A percentile compares a stretch with the other conserved stretches of the same genome.
These are phyloP conservation scores for Leishmania martiniquensis DNA, from an alignment of 208 protist species.

Conservation along the genomic window DNA sequence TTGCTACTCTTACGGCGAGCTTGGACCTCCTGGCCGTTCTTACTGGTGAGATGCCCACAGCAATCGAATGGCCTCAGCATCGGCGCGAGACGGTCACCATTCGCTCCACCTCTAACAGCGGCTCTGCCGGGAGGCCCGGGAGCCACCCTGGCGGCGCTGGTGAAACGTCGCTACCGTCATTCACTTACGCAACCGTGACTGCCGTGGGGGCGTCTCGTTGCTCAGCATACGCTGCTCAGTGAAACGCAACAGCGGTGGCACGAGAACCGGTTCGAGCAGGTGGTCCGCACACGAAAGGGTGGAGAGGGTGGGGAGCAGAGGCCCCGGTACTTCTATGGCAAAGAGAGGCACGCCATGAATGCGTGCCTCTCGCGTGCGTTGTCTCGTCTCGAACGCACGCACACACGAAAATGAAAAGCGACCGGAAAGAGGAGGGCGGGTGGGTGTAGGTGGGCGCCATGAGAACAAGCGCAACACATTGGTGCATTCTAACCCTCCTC, in stretches of 20 bases:
- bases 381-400: too few relatives aligned
- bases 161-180: too few relatives aligned
- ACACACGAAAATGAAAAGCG: too few relatives aligned
- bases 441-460: background rate
- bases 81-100: slow-evolving; percentile 25
- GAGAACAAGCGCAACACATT: background rate
- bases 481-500: background rate
- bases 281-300: background rate
- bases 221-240: background rate
- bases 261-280: too few relatives aligned
- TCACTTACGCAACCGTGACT: too few relatives aligned
- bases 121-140: slow-evolving; percentile 3
- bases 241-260: too few relatives aligned
- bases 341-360: background rate
- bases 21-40: slow-evolving; percentile 1
- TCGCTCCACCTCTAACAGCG: slow-evolving; percentile 5
- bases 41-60: slow-evolving; percentile 52
- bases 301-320: background rate
- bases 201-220: too few relatives aligned
- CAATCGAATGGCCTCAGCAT: slow-evolving; percentile 50
- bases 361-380: background rate
- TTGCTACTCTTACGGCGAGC: background rate
- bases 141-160: too few relatives aligned
- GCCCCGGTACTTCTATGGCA: background rate
- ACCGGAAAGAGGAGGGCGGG: background rate